Evolutionary conservation across 2,329 filamentous ascomycete species (phyloP), one percentile per base, ranked within the genome.

Genomic region (Cladosporium halotolerans): DNA sequence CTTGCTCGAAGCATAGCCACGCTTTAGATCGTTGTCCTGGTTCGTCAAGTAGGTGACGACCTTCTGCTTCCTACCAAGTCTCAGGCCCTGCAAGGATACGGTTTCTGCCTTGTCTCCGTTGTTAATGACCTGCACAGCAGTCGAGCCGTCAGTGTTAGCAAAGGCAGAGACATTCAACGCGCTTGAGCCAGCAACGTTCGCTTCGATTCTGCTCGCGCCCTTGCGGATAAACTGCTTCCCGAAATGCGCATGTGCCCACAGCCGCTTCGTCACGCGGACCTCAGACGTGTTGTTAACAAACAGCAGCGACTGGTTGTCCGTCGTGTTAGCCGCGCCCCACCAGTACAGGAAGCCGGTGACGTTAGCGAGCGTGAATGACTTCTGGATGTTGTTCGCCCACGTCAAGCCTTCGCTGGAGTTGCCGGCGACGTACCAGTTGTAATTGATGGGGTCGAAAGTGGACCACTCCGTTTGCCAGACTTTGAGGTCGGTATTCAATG

Each of bases 341-440:
- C 79, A 82, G 66, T 78, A 81, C 4, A 82, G 68, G 59, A 80
- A 81, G 0, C 73, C 79, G 7, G 72, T 76, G 4, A 77, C 67
- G 58, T 77, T 75, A 19, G 70, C 71, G 59, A 73, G 73, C 5
- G 76, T 69, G 11, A 82, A 66, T 16, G 73, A 76, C 32, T 70
- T 70, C 63, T 76, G 75, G 42, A 82, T 74, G 57, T 77, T 76
- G 58, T 76, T 76, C 1, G 79, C 79, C 79, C 78, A 81, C 2
- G 76, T 79, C 58, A 78, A 68, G 6, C 79, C 79, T 56, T 82
- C 79, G 36, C 73, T 73, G 14, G 43, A 46, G 9, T 71, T 74
- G 42, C 78, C 76, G 55, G 62, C 69, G 0, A 59, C 55, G 61
- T 77, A 79, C 75, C 76, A 81, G 43, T 54, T 46, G 55, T 57